Evolutionary conservation across 768 basidiomycete species (phyloP).

Genomic region (Boletus barrowsii): DNA sequence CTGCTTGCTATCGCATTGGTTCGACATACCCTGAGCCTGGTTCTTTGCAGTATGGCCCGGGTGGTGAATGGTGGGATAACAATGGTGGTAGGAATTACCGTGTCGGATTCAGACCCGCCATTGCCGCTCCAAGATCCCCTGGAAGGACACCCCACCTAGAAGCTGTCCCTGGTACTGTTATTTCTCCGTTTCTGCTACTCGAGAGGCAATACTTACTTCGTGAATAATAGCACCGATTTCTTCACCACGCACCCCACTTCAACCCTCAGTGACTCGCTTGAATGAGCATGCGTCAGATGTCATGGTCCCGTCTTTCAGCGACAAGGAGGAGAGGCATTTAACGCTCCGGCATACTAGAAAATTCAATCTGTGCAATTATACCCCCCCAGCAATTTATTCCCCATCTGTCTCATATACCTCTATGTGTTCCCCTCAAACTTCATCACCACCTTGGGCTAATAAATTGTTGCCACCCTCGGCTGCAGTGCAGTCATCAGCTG

Average conservation of each 20-base stretch:
- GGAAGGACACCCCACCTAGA: slow-evolving; percentile 14
- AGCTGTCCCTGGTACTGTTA: slow-evolving; percentile 18
- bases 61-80: slow-evolving; percentile 93
- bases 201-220: neutral
- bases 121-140: neutral
- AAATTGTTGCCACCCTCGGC: neutral
- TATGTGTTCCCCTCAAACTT: neutral
- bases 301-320: slow-evolving; percentile 1
- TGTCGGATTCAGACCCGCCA: slow-evolving; percentile 52
- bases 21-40: slow-evolving; percentile 18
- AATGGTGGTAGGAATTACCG: slow-evolving; percentile 77
- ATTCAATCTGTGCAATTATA: slow-evolving; percentile 34
- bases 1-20: slow-evolving; percentile 46
- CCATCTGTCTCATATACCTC: slow-evolving; percentile 1
- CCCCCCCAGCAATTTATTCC: slow-evolving; percentile 22
- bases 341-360: slow-evolving; percentile 13
- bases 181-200: neutral
- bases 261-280: neutral
- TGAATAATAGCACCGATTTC: slow-evolving; percentile 6
- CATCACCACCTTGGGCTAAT: neutral
- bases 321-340: neutral
- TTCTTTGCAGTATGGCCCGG: slow-evolving; percentile 33
- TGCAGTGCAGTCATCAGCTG: neutral
- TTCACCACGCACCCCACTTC: neutral
- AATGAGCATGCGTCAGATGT: slow-evolving; percentile 13